Base-by-base conservation (phyloP, 306 rosid genomes). In the Sicyos baderoa region DNA sequence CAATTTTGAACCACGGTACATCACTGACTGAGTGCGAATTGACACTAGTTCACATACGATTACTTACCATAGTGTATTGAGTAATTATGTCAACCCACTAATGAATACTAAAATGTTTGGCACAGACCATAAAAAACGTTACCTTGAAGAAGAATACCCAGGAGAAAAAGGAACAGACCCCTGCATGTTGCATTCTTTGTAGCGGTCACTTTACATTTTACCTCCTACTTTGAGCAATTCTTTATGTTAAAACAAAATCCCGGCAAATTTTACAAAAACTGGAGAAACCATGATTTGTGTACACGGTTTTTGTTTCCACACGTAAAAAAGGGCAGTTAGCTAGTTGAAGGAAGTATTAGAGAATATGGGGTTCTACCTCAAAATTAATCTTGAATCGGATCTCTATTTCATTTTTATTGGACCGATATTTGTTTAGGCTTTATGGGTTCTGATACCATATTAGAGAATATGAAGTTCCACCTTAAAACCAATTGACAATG, bases 81-180 rank as follows among this genome's bases (percentile, higher is more conserved):
- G 40, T 35, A 58, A 14, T 19, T 25, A 57, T 12, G 63, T 14
- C 1, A 12, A 64, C 22, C 6, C 21, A 59, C 17, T 2, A 37
- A 64, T 51, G 48, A 51, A 50, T 25, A 12, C n/a, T 18, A 9
- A 17, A 40, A 62, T 37, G 18, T 18, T 62, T 1, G 2, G 40
- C 49, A 2, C 71, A 65, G 3, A 21, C 11, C 35, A 45, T 22
- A 65, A 21, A 14, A 6, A 65, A 65, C 19, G 14, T 73, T 81
- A 90, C 97, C 97, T 89, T 92, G 97, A 75, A 92, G 96, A 75
- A 89, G 4, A 75, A 92, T 68, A 0, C 97, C 97, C 7, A 92
- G 75, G 53, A 75, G 25, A 70, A 87, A 87, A 62, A 92, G 92
- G 58, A 87, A 78, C 12, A 71, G 3, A 1, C 89, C 90, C 78